Evolutionary conservation across 352 stramenopile species (phyloP).

Genomic region (Chrysophaeum taylorii): DNA sequence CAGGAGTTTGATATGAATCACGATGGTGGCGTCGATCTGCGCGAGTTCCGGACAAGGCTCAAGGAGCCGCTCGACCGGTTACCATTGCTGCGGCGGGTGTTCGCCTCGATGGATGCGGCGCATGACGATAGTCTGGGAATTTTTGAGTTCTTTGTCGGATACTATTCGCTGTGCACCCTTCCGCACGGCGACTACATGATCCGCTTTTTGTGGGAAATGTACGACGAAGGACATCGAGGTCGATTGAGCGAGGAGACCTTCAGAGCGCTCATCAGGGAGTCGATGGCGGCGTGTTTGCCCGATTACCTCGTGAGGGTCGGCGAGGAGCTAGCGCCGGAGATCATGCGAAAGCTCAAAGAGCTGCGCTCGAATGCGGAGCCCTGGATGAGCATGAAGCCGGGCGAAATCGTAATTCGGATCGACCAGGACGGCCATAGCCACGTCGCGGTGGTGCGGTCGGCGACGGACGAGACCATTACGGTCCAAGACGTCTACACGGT

Average conservation of each 20-base stretch:
- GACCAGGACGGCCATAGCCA: background rate
- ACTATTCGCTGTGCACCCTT: slow-evolving; percentile 5
- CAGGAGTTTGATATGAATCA: background rate
- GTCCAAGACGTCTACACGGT: slow-evolving; percentile 1
- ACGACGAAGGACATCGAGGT: background rate
- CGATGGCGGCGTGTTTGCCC: background rate
- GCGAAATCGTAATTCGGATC: background rate
- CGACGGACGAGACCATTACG: background rate
- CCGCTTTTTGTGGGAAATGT: background rate
- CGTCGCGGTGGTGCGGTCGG: background rate
- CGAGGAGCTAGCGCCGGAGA: background rate
- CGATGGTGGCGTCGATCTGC: background rate
- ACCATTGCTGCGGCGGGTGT: background rate
- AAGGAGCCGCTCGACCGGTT: background rate
- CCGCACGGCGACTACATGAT: background rate
- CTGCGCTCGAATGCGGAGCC: background rate
- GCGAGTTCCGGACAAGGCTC: background rate
- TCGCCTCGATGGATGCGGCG: background rate
- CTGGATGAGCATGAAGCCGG: background rate
- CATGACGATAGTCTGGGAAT: background rate
- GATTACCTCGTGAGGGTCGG: background rate
- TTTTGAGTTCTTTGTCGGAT: slow-evolving; percentile 1
- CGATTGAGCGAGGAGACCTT: background rate
- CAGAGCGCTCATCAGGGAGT: background rate
- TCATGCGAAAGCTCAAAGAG: background rate